These are phyloP conservation scores for Carex parvula DNA, from an alignment of 176 grass and related monocot species.

Conservation along the genomic window DNA sequence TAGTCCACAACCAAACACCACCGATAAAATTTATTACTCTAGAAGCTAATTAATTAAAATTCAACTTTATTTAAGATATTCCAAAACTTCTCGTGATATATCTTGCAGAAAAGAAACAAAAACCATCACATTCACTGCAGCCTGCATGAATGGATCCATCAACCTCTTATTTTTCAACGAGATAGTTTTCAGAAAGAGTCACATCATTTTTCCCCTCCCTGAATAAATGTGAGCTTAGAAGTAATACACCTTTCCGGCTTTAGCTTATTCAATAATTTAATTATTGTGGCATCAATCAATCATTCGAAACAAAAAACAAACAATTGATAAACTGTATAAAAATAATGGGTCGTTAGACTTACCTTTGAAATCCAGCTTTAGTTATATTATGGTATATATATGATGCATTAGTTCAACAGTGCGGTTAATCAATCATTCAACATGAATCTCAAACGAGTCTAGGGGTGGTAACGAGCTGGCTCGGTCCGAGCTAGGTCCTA, in stretches of 20 bases:
- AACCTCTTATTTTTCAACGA: conserved; percentile 82
- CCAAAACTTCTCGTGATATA: conserved; percentile 44
- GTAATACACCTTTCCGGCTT: conserved; percentile 81
- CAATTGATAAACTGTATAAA: too few relatives aligned
- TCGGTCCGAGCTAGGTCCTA: too few relatives aligned
- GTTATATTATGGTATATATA: too few relatives aligned
- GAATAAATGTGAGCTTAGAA: conserved; percentile 68
- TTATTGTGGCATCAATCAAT: too few relatives aligned
- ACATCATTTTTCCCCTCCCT: conserved; percentile 61
- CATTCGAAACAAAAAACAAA: too few relatives aligned
- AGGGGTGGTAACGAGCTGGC: too few relatives aligned
- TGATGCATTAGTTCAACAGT: too few relatives aligned
- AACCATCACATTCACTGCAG: conserved; percentile 40
- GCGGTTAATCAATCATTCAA: too few relatives aligned
- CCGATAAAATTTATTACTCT: neutral
- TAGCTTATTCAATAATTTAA: conserved; percentile 33
- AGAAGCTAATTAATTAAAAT: neutral
- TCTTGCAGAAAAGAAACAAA: conserved; percentile 79
- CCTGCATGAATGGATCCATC: conserved; percentile 46
- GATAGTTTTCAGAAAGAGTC: conserved; percentile 67
- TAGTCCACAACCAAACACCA: too few relatives aligned
- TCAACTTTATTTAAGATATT: conserved; percentile 54
- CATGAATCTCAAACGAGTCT: too few relatives aligned
- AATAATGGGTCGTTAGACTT: too few relatives aligned
- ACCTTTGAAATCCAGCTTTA: too few relatives aligned